Conservation (phyloP, 2,329 filamentous ascomycete species). For the Xylariales sp. region DNA sequence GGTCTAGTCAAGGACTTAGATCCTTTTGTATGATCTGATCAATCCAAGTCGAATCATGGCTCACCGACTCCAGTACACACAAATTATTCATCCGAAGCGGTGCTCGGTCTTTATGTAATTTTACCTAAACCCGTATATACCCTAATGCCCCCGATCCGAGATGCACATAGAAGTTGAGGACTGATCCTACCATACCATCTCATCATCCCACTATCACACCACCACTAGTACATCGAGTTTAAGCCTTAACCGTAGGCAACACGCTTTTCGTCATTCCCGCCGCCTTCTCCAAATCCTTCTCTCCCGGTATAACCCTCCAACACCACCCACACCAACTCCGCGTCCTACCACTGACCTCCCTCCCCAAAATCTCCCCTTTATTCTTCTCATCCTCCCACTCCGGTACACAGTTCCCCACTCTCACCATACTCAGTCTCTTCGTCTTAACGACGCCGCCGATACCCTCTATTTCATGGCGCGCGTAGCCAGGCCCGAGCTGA, state of each 20-base stretch:
- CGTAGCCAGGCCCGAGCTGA: conserved; percentile 66
- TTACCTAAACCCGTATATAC: too few species aligned
- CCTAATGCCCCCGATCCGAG: too few species aligned
- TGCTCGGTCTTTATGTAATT: too few species aligned
- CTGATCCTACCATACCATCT: too few species aligned
- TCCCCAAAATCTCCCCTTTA: conserved; percentile 58
- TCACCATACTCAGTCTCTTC: conserved; percentile 77
- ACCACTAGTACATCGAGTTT: too few species aligned
- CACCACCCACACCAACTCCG: conserved; percentile 95
- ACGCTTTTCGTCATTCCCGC: conserved; percentile 1
- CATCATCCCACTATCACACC: too few species aligned
- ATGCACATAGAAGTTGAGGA: too few species aligned
- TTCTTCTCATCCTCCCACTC: conserved; percentile 78
- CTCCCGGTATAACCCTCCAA: conserved; percentile 64
- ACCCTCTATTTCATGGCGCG: conserved; percentile 83
- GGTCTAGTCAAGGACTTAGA: not conserved
- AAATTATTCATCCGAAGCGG: too few species aligned
- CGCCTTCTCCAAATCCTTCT: conserved; percentile 34
- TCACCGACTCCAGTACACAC: too few species aligned
- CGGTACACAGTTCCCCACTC: conserved; percentile 77
- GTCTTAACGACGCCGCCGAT: conserved; percentile 85
- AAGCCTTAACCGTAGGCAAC: conserved; percentile 1
- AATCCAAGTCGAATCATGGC: too few species aligned
- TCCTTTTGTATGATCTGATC: conserved; percentile 6
- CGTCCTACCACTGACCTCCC: conserved; percentile 63